Evolutionary conservation across 2,329 filamentous ascomycete species (phyloP), one percentile per base, ranked within the genome.

Genomic region (Teratosphaeria viscida): DNA sequence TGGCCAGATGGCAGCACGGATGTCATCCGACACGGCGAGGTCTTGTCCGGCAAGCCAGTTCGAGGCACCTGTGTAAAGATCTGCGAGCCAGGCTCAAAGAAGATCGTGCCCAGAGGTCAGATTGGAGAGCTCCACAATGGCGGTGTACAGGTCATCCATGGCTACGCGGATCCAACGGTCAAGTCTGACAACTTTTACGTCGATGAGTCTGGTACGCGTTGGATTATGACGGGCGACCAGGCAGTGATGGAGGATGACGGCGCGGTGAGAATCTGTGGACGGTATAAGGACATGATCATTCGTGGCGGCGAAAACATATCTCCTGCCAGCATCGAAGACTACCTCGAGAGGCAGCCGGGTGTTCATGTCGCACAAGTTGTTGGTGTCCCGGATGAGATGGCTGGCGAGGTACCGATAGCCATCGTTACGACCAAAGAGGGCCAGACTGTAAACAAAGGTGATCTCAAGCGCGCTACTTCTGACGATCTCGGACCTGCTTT

Each of bases 231-330:
- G 0, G 86, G 86, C 16, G 81, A 84, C 60, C 79, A 83, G 64
- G 80, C 76, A 1, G 71, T 78, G 2, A 78, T 83, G 64, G 76
- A 81, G 54, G 66, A 73, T 1, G 73, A 76, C 8, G 75, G 75
- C 6, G 73, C 73, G 55, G 67, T 73, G 65, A 80, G 65, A 10
- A 71, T 73, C 39, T 66, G 64, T 29, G 70, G 71, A 11, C 62
- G 70, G 5, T 61, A 61, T 37, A 73, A 73, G 55, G 71, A 73
- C 61, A 70, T 72, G 62, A 72, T 72, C 59, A 72, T 72, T 34
- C 63, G 71, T 81, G 84, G 86, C 58, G 87, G 87, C 55, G 86
- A 89, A 72, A 90, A 90, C 72, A 81, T 82, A 56, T 88, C 70
- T 5, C 71, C 71, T 4, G 66, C 66, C 26, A 68, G 64, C 54